Evolutionary conservation across 208 protist species (phyloP).

Genomic region (Leishmania mexicana): DNA sequence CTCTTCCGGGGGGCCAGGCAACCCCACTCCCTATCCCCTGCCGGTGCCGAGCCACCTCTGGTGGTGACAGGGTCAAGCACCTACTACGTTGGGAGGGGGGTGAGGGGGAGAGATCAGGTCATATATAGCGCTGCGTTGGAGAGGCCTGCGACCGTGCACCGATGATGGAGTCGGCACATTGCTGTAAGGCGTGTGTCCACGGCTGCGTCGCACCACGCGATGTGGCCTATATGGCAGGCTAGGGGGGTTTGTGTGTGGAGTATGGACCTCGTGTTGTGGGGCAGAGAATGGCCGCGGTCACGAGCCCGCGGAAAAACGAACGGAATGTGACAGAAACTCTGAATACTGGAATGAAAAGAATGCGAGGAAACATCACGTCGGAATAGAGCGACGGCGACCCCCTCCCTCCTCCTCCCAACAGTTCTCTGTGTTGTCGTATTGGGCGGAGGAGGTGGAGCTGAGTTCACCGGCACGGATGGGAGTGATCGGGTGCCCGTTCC

Average conservation of each 20-base stretch:
- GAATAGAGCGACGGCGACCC: not conserved
- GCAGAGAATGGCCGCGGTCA: not conserved
- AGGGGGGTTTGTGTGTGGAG: not conserved
- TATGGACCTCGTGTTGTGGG: not conserved
- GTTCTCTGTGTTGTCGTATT: not conserved
- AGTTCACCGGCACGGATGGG: not conserved
- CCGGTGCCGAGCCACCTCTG: not conserved
- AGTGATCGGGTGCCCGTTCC: not conserved
- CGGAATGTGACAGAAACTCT: not conserved
- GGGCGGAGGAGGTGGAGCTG: not conserved
- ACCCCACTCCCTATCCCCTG: not conserved
- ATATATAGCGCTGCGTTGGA: not conserved
- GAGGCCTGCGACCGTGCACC: not conserved
- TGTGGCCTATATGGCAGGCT: not conserved
- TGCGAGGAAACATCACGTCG: not conserved
- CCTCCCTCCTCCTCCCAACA: not conserved
- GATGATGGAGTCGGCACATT: not conserved
- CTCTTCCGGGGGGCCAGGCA: too few relatives aligned
- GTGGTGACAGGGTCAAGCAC: not conserved
- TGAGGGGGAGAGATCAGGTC: not conserved
- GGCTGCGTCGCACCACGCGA: not conserved
- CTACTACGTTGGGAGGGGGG: not conserved
- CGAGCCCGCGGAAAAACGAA: not conserved
- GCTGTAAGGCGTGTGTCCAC: not conserved
- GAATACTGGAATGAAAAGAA: not conserved